Conservation (phyloP, 73 alveolate genomes). For the Effrenium voratum region DNA sequence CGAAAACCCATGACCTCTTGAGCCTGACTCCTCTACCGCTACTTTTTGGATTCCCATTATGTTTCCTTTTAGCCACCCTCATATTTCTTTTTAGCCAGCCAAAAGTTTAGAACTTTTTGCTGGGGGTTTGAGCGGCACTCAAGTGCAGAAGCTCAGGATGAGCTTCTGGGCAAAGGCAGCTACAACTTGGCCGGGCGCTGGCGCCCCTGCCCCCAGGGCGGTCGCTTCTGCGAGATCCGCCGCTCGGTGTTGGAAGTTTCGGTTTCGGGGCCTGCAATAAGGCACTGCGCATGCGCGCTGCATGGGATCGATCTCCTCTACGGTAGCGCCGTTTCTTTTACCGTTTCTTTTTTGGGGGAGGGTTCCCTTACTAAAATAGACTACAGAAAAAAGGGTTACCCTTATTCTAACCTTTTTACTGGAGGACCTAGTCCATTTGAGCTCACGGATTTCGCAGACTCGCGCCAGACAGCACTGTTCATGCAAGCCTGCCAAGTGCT, state of each 20-base stretch:
- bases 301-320: background rate
- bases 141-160: too few species aligned
- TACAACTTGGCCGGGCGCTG: constrained; percentile 80
- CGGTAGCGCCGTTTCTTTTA: background rate
- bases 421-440: too few species aligned
- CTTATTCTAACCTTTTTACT: background rate
- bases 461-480: background rate
- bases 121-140: background rate
- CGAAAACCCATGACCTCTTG: too few species aligned
- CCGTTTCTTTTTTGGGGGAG: background rate
- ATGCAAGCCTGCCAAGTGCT: background rate
- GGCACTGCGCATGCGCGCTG: background rate
- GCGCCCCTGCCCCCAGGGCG: constrained; percentile 72
- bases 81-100: background rate
- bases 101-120: background rate
- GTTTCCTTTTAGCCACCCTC: background rate
- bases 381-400: background rate
- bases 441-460: too few species aligned
- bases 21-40: too few species aligned
- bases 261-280: background rate
- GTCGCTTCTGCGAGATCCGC: constrained; percentile 66
- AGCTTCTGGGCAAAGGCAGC: constrained; percentile 55
- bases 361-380: background rate
- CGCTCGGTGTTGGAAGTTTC: background rate
- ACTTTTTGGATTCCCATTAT: too few species aligned